phyloP scores from a whole-genome alignment of 192 early-diverging fungal genomes.

The Backusella morwellensis region DNA sequence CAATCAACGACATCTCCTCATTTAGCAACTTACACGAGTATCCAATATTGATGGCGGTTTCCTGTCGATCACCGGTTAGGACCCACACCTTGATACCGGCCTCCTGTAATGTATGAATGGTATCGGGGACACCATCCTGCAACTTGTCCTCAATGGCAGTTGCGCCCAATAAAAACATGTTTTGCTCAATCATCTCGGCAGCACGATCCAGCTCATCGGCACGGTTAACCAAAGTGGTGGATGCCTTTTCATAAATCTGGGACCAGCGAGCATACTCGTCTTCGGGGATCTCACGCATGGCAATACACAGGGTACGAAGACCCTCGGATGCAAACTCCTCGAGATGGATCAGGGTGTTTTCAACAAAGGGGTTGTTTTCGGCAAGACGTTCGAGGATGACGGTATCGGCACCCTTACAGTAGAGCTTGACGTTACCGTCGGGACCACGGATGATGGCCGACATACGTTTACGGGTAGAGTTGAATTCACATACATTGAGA shows the following conservation, averaged over 20 bases:
- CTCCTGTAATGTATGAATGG: constrained; percentile 93
- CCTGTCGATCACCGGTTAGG: constrained; percentile 95
- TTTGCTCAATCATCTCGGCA: constrained; percentile 93
- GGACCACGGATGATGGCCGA: constrained; percentile 79
- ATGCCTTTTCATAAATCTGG: constrained; percentile 79
- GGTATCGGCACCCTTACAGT: constrained; percentile 98
- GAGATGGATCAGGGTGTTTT: constrained; percentile 70
- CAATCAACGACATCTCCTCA: constrained; percentile 93
- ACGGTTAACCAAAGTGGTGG: constrained; percentile 91
- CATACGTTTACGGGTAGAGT: constrained; percentile 98
- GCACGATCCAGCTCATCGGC: constrained; percentile 85
- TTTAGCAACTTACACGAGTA: constrained; percentile 95
- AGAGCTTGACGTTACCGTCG: constrained; percentile 84
- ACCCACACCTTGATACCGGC: constrained; percentile 98
- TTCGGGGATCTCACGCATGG: constrained; percentile 87
- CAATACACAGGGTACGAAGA: constrained; percentile 93
- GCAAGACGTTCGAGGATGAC: constrained; percentile 92
- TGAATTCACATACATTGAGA: constrained; percentile 97
- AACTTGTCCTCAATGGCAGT: constrained; percentile 99
- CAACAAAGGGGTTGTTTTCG: constrained; percentile 71
- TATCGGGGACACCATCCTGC: constrained; percentile 97
- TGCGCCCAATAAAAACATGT: constrained; percentile 89
- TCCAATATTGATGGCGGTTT: constrained; percentile 99
- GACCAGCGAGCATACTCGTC: constrained; percentile 87
- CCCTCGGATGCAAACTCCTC: constrained; percentile 97